These are phyloP conservation scores for Panellus pusillus DNA, from an alignment of 768 basidiomycete genomes.

Conservation along the genomic window DNA sequence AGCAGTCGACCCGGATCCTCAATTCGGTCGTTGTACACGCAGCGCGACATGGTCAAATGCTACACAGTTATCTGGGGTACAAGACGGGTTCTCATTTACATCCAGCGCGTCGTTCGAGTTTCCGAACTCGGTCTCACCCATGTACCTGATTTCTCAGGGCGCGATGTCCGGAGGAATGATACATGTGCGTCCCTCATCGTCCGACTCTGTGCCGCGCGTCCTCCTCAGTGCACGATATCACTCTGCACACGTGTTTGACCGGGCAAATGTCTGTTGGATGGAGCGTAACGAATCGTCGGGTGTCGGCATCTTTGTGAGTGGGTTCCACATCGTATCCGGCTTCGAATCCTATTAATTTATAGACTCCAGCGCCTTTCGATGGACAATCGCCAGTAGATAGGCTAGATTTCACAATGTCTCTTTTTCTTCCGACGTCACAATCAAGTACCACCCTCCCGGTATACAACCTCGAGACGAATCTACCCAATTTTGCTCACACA, in stretches of 20 bases:
- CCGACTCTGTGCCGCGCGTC: constrained; percentile 14
- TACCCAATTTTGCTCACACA: constrained; percentile 42
- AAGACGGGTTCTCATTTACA: constrained; percentile 1
- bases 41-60: constrained; percentile 16
- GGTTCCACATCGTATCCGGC: neutral
- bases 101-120: constrained; percentile 27
- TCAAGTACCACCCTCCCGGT: constrained; percentile 33
- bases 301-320: constrained; percentile 31
- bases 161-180: constrained; percentile 21
- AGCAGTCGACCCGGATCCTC: constrained; percentile 9
- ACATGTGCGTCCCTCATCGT: constrained; percentile 14
- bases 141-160: constrained; percentile 38
- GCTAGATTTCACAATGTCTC: constrained; percentile 25
- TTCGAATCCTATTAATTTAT: neutral
- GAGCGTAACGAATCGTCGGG: constrained; percentile 32
- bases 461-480: constrained; percentile 43
- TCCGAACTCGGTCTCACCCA: constrained; percentile 27
- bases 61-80: neutral
- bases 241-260: constrained; percentile 20
- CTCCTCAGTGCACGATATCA: constrained; percentile 10
- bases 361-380: constrained; percentile 23
- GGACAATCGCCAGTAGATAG: constrained; percentile 9
- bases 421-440: constrained; percentile 24
- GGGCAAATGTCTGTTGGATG: constrained; percentile 30
- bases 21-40: constrained; percentile 14